Conservation (phyloP, 1,139 yeast species). For the Geotrichum citri-aurantii region DNA sequence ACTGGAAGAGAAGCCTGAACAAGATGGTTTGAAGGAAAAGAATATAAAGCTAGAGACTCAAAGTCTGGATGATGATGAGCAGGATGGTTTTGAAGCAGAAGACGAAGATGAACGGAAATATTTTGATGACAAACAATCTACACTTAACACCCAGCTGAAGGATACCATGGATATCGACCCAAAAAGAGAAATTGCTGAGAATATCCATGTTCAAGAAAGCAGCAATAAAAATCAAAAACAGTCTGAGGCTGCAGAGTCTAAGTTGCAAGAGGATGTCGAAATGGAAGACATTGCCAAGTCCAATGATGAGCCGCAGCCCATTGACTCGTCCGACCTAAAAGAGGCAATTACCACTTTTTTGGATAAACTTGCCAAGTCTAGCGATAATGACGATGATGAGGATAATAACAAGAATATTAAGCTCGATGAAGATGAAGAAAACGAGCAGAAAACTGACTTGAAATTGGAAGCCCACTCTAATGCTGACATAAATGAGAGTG, state of each 20-base stretch:
- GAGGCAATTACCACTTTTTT: not conserved
- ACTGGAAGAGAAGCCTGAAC: no score
- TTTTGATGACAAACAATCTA: not conserved
- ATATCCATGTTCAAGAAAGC: not conserved
- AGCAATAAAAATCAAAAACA: not conserved
- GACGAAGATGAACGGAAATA: not conserved
- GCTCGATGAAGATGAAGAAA: not conserved
- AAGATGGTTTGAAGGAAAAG: not conserved
- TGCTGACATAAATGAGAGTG: not conserved
- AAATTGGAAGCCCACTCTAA: not conserved
- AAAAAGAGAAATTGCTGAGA: not conserved
- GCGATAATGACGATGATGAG: not conserved
- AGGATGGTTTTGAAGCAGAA: not conserved
- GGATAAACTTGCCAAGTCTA: not conserved
- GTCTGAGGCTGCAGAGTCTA: not conserved
- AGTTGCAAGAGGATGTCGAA: not conserved
- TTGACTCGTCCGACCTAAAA: not conserved
- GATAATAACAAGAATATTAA: not conserved
- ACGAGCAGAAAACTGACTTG: not conserved
- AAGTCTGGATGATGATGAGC: not conserved
- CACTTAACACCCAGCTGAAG: not conserved
- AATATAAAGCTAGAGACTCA: not conserved
- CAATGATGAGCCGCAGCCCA: not conserved
- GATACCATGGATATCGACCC: not conserved
- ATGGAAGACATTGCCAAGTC: not conserved